Conservation (phyloP, 345 rosid species). For the Rhodamnia rubescens region DNA sequence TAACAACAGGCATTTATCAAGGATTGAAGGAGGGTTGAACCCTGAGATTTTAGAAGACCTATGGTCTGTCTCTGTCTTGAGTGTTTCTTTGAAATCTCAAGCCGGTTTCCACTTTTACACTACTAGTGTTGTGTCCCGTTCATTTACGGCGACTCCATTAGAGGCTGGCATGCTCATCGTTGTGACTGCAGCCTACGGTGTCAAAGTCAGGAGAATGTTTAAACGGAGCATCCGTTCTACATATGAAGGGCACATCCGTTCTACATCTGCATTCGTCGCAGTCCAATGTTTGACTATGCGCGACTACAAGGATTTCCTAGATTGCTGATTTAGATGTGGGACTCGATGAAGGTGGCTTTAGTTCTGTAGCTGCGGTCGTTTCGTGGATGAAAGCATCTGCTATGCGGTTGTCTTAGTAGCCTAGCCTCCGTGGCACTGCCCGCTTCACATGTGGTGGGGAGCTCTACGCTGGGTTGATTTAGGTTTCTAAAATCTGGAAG, state of each 20-base stretch:
- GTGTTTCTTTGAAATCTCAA: not conserved
- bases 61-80: not conserved
- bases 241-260: not conserved
- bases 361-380: not conserved
- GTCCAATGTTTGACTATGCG: not conserved
- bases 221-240: not conserved
- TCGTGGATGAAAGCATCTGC: not conserved
- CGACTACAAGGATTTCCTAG: not conserved
- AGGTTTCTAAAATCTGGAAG: not conserved
- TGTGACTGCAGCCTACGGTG: not conserved
- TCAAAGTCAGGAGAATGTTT: not conserved
- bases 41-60: not conserved
- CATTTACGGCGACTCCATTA: not conserved
- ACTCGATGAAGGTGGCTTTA: not conserved
- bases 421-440: not conserved
- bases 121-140: not conserved
- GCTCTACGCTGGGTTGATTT: not conserved
- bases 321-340: not conserved
- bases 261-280: not conserved
- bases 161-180: not conserved
- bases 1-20: not conserved
- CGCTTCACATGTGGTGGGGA: not conserved
- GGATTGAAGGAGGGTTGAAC: not conserved
- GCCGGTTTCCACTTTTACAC: not conserved
- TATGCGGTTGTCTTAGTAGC: not conserved